A percentile compares a stretch with the other conserved stretches of the same genome.
Evolutionary conservation across 1,139 yeast genomes (phyloP).

Genomic region (Ashbya aceris): DNA sequence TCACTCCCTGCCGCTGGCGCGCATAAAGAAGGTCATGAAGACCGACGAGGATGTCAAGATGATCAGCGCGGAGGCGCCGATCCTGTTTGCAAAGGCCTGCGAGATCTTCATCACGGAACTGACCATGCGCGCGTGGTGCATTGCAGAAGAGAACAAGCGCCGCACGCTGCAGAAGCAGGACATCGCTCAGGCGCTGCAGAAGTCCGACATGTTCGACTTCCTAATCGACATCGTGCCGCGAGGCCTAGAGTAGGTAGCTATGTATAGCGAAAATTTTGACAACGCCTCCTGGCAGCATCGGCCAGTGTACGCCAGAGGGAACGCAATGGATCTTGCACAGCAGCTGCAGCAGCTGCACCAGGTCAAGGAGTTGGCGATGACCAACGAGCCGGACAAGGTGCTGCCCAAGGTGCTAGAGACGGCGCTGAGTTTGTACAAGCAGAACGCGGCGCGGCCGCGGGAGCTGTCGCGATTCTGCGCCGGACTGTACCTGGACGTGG

Average conservation of each 20-base stretch:
- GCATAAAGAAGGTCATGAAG: constrained; percentile 90
- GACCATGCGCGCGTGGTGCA: constrained; percentile 98
- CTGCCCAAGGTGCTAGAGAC: constrained; percentile 48
- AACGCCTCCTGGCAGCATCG: not conserved
- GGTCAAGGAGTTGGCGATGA: constrained; percentile 43
- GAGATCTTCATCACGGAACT: constrained; percentile 92
- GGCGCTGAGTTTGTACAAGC: constrained; percentile 39
- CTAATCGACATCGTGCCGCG: constrained; percentile 92
- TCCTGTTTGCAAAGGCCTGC: constrained; percentile 93
- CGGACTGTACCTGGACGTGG: constrained; percentile 18
- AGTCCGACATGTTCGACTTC: constrained; percentile 95
- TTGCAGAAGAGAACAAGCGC: constrained; percentile 91
- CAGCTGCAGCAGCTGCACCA: constrained; percentile 37
- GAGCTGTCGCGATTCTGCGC: constrained; percentile 20
- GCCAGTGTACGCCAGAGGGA: not conserved
- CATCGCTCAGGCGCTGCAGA: constrained; percentile 89
- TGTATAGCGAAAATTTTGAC: constrained; percentile 1
- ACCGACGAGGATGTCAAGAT: constrained; percentile 95
- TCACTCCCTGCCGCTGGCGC: constrained; percentile 87
- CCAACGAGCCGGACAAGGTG: constrained; percentile 34
- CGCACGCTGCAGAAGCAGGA: constrained; percentile 89
- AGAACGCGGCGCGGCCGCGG: constrained; percentile 30
- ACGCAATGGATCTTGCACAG: constrained; percentile 2
- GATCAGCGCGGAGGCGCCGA: constrained; percentile 98
- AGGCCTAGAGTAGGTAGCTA: constrained; percentile 7